Evolutionary conservation across 73 alveolate species (phyloP).

Genomic region (Paramecium tetraurelia): DNA sequence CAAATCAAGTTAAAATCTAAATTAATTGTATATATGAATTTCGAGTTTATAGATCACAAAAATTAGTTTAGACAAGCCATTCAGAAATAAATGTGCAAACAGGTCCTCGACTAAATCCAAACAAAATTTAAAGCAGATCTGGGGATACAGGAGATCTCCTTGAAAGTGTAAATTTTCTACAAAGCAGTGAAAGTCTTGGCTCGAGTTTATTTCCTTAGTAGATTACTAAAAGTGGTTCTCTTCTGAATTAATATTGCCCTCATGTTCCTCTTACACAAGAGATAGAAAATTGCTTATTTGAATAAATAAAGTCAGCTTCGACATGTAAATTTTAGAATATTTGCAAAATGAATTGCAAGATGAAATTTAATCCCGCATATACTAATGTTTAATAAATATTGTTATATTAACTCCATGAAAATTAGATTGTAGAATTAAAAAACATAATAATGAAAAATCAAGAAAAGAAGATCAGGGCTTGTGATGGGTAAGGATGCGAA

Average conservation of each 20-base stretch:
- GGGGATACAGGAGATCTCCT: background rate
- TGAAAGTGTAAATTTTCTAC: background rate
- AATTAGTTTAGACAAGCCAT: background rate
- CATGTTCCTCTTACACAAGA: background rate
- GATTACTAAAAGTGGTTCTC: background rate
- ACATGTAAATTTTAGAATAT: background rate
- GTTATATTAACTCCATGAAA: background rate
- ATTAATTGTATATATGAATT: background rate
- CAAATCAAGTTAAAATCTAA: background rate
- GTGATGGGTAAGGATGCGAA: background rate
- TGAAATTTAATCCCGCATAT: background rate
- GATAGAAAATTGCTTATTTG: background rate
- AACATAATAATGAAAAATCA: background rate
- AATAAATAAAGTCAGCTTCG: background rate
- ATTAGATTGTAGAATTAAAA: background rate
- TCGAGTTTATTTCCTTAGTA: background rate
- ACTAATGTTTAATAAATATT: background rate
- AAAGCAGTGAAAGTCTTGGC: background rate
- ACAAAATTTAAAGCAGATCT: background rate
- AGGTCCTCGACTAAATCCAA: background rate
- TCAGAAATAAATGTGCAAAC: background rate
- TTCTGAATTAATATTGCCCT: background rate
- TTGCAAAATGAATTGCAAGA: background rate
- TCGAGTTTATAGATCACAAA: background rate
- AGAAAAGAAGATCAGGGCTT: background rate